Evolutionary conservation across 2,329 filamentous ascomycete species (phyloP).

Genomic region (Calonectria leucothoes): DNA sequence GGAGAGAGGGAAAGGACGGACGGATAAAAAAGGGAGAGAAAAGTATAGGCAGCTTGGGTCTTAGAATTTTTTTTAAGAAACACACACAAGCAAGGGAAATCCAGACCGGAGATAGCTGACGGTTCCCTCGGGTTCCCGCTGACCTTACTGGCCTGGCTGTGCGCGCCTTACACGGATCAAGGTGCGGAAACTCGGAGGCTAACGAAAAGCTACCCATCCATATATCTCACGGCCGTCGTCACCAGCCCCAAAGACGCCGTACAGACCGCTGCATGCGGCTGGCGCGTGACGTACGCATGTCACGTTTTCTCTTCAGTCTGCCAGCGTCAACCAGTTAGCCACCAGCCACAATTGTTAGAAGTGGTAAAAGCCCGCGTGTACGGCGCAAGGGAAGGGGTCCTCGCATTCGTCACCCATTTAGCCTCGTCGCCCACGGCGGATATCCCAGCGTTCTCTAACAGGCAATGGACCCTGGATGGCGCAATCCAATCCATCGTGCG

Average conservation of each 20-base stretch:
- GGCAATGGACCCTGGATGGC: background rate
- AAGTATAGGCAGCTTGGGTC: background rate
- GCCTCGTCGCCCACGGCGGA: background rate
- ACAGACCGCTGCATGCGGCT: background rate
- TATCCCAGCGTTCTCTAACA: background rate
- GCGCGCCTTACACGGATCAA: constrained; percentile 11
- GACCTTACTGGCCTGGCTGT: constrained; percentile 15
- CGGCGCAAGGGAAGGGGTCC: background rate
- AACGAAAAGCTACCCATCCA: constrained; percentile 3
- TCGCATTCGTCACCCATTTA: background rate
- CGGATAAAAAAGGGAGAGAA: background rate
- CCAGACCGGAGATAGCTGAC: constrained; percentile 3
- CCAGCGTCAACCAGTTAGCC: background rate
- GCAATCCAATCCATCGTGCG: constrained; percentile 12
- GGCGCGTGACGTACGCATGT: constrained; percentile 22
- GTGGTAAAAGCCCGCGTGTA: background rate
- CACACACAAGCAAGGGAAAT: too few relatives aligned
- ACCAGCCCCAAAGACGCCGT: background rate
- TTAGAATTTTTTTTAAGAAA: background rate
- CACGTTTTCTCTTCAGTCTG: background rate
- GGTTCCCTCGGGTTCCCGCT: background rate
- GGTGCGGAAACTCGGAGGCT: constrained; percentile 8
- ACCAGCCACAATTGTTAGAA: constrained; percentile 1
- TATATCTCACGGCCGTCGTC: background rate
- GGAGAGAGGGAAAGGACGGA: too few relatives aligned